These are phyloP conservation scores for Stephania japonica DNA, from an alignment of 164 flowering plant genomes.

Conservation along the genomic window DNA sequence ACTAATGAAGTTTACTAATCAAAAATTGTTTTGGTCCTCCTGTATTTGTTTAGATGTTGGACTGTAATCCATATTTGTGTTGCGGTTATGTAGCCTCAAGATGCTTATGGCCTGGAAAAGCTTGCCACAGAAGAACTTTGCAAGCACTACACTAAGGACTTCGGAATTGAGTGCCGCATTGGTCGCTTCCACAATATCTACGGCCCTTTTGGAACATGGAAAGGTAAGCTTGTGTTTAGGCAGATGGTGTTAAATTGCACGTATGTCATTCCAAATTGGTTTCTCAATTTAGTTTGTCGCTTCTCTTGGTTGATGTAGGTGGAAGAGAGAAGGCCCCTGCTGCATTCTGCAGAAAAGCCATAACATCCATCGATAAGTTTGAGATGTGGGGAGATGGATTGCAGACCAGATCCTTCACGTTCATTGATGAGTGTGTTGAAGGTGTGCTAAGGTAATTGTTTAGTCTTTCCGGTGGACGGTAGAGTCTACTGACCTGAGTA, in stretches of 20 bases:
- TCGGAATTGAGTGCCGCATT: conserved; percentile 90
- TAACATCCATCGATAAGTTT: conserved; percentile 78
- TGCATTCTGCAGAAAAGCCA: conserved; percentile 91
- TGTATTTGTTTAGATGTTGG: not conserved
- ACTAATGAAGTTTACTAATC: not conserved
- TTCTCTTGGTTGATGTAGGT: conserved; percentile 35
- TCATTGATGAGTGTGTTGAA: conserved; percentile 97
- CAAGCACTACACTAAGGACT: conserved; percentile 94
- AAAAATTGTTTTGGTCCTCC: not conserved
- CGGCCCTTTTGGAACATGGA: conserved; percentile 99
- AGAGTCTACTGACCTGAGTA: not conserved
- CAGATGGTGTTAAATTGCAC: not conserved
- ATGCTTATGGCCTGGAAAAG: conserved; percentile 97
- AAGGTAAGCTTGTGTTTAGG: conserved; percentile 42
- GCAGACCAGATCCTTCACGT: conserved; percentile 95
- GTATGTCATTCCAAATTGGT: not conserved
- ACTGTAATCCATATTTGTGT: not conserved
- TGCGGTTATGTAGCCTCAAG: conserved; percentile 72
- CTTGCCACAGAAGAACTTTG: conserved; percentile 95
- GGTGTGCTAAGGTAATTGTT: conserved; percentile 80
- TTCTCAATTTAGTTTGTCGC: not conserved
- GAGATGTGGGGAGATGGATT: conserved; percentile 99
- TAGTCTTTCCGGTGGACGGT: not conserved
- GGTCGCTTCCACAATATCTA: conserved; percentile 98
- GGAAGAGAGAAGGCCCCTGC: conserved; percentile 99